These are phyloP conservation scores for Gloeophyllum trabeum DNA, from an alignment of 768 basidiomycete genomes.

Conservation along the genomic window DNA sequence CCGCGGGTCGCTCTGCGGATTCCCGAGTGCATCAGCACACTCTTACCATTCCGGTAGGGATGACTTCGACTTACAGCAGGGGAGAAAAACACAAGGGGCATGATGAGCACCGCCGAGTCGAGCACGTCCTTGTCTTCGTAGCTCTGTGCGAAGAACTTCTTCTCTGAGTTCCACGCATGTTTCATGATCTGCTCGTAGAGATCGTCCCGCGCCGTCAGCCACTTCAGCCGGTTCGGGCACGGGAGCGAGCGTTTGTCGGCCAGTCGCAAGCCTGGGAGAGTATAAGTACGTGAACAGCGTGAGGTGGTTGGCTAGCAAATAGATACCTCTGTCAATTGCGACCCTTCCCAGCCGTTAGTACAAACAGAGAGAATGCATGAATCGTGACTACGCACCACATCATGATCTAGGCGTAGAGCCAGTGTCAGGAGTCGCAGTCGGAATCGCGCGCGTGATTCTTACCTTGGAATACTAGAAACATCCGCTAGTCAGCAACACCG, in stretches of 20 bases:
- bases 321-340: slow-evolving; percentile 77
- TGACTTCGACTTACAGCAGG: slow-evolving; percentile 46
- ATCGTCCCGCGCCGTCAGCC: slow-evolving; percentile 67
- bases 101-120: slow-evolving; percentile 84
- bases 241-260: slow-evolving; percentile 94
- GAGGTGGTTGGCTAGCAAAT: background rate
- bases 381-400: slow-evolving; percentile 48
- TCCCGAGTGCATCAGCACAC: background rate
- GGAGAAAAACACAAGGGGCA: slow-evolving; percentile 91
- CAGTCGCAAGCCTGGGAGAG: slow-evolving; percentile 56
- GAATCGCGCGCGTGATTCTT: slow-evolving; percentile 14
- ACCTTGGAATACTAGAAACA: slow-evolving; percentile 66
- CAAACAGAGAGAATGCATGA: background rate
- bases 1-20: slow-evolving; percentile 64
- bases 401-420: slow-evolving; percentile 50
- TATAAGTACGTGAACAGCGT: background rate
- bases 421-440: too few relatives aligned
- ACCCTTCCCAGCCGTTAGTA: slow-evolving; percentile 44
- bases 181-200: slow-evolving; percentile 92
- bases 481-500: background rate
- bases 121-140: slow-evolving; percentile 79
- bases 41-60: slow-evolving; percentile 1
- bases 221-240: slow-evolving; percentile 58
- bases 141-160: slow-evolving; percentile 71
- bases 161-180: slow-evolving; percentile 71